A percentile compares a stretch with the other conserved stretches of the same genome.
Evolutionary conservation across 108 stramenopile genomes (phyloP).

Genomic region (Asterionellopsis glacialis): DNA sequence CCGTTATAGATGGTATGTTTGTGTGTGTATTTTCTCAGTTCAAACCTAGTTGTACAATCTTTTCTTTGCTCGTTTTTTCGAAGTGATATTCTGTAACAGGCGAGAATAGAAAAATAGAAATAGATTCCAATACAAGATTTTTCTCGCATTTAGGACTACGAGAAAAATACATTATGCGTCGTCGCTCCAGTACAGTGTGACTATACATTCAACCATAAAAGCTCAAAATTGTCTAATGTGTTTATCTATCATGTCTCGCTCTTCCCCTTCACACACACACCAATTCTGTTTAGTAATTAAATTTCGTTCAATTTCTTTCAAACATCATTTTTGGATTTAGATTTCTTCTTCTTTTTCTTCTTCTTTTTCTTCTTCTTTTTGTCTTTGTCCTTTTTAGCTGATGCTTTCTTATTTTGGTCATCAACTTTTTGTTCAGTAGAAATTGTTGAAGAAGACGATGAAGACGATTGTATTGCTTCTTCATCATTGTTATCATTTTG

Average conservation of each 20-base stretch:
- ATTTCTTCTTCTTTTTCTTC: slow-evolving; percentile 11
- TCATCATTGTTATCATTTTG: slow-evolving; percentile 8
- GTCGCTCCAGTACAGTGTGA: no score
- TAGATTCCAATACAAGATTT: not conserved
- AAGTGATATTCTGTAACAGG: not conserved
- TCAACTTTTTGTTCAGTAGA: not conserved
- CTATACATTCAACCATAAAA: no score
- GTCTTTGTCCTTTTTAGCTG: slow-evolving; percentile 4
- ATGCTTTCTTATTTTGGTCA: slow-evolving; percentile 9
- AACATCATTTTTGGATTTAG: slow-evolving; percentile 9
- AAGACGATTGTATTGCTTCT: not conserved
- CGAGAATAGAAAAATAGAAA: not conserved
- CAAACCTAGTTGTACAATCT: no score
- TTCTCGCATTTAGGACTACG: slow-evolving; percentile 7
- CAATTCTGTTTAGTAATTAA: no score
- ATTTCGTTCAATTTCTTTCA: no score
- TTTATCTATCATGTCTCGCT: no score
- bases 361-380: slow-evolving; percentile 22
- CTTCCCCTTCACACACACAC: no score
- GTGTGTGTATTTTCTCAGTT: no score
- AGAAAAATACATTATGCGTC: no score
- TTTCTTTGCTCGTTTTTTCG: slow-evolving; percentile 10
- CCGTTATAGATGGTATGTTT: no score
- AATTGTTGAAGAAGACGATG: not conserved
- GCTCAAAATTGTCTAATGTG: no score